Base-by-base conservation (phyloP, 352 stramenopile genomes). In the Pythium diclinum region DNA sequence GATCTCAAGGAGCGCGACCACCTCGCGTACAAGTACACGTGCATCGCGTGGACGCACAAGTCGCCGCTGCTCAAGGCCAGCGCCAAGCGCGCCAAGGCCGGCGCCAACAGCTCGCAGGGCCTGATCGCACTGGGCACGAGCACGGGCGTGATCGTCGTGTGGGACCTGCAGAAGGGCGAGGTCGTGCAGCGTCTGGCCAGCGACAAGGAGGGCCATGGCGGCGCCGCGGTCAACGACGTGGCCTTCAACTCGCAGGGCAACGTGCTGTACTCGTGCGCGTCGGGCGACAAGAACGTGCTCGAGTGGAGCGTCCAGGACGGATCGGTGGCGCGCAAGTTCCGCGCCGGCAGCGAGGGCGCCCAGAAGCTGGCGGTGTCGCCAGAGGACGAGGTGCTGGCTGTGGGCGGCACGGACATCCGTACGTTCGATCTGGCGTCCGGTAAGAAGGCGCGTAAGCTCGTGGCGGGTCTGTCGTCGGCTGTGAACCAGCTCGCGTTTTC, bases 1-100 rank as follows among this genome's bases (percentile, higher is more conserved):
- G 87, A 95, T 59, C 73, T 93, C 16, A 88, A 88, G 64, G 84
- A 95, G 73, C 81, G 83, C 51, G 84, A 95, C 65, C 84, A 95
- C 70, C 73, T 93, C 40, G 91, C 71, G 65, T 92, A 92, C 79
- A 87, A 82, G 47, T 93, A 91, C 74, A 95, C 84, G 47, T 76
- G 76, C 62, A 67, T 89, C 30, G 78, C 84, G 16, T 95, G 86
- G 86, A 80, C 81, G 25, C 75, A 81, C 32, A 66, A 56, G 28
- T 74, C 74, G 33, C 65, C 67, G n/a, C 71, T 67, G 65, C 60
- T 76, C 33, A 76, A 77, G 61, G 73, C 75, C 46, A 71, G 68
- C 56, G 70, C 74, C 61, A 89, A 89, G 71, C 81, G 83, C 60
- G 61, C 67, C 56, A 83, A 77, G 54, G 62, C 63, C 25, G 46